Evolutionary conservation across 1,284 basidiomycete species (phyloP), one percentile per base, ranked within the genome.

Genomic region (Cutaneotrichosporon sp.): DNA sequence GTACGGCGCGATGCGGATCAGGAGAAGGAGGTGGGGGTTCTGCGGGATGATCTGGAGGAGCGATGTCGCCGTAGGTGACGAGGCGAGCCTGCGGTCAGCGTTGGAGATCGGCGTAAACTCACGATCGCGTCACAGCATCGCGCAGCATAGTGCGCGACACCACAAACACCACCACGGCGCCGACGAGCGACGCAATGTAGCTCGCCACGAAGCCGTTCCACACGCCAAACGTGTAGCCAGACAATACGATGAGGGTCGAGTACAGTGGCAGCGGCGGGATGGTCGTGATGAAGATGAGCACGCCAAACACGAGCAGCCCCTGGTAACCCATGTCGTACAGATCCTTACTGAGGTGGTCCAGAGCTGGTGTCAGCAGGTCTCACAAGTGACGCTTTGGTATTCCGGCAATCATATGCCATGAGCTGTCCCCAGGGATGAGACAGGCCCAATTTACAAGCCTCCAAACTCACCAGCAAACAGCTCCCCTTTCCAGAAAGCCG

Each of bases 1-100:
- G 68, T 84, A 84, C 6, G 83, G 83, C 5, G 82, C 83, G 18
- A 84, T 75, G 30, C 83, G 78, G 59, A 84, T 83, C 22, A 84
- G 71, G 51, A 83, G 82, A 1, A 84, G 76, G 22, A 84, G 74
- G 77, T 84, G 78, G 64, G 81, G 66, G 70, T 76, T 63, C 69
- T 72, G 60, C 70, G 76, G 70, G 71, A 77, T 62, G 71, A 81
- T 72, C 71, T 78, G 66, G 21, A 79, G 71, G 7, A 79, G 69
- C 0, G 75, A 72, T 38, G 72, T 73, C 42, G 75, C 73, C 6
- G 74, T 79, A 2, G 76, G 74, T 0, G 77, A 79, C 9, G 64
- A 69, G 6, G 72, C 63, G 0, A 79, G 72, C 40, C 77, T 79
- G 66, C 5, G 22, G 52, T 62, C 49, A 67, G 53, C 32, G 26